phyloP scores from a whole-genome alignment of 2,329 filamentous ascomycete genomes.

The Colletotrichum sojae region DNA sequence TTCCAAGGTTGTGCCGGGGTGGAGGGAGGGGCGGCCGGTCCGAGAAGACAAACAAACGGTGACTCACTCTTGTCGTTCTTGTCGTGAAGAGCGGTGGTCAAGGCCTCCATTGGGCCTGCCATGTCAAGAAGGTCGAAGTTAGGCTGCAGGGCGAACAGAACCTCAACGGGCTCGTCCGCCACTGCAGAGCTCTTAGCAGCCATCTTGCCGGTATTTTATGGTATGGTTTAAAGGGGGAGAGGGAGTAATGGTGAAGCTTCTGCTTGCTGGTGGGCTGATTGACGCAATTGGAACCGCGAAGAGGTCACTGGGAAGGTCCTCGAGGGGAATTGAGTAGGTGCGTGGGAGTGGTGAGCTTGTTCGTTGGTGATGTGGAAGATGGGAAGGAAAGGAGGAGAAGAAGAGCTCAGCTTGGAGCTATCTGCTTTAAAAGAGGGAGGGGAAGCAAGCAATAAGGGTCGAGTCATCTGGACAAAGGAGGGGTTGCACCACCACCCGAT shows the following conservation, averaged over 20 bases:
- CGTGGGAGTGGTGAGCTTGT: constrained; percentile 39
- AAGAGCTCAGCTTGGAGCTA: constrained; percentile 28
- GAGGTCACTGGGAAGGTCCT: constrained; percentile 7
- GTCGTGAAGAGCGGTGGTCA: constrained; percentile 66
- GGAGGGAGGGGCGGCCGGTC: neutral
- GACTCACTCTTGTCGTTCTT: constrained; percentile 66
- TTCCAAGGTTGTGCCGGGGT: neutral
- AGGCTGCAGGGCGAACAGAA: constrained; percentile 72
- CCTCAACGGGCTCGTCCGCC: constrained; percentile 71
- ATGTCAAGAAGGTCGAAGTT: constrained; percentile 74
- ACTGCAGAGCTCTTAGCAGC: constrained; percentile 71
- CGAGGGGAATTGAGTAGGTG: constrained; percentile 20
- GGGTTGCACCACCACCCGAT: constrained; percentile 39
- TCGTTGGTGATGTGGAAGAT: constrained; percentile 31
- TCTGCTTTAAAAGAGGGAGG: constrained; percentile 40
- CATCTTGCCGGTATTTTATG: constrained; percentile 61
- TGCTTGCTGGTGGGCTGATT: constrained; percentile 8
- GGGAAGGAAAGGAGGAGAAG: constrained; percentile 18
- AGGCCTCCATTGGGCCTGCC: constrained; percentile 67
- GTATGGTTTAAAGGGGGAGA: constrained; percentile 23
- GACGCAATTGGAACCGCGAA: constrained; percentile 32
- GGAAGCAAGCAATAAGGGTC: constrained; percentile 44
- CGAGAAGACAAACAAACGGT: neutral
- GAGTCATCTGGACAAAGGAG: constrained; percentile 40
- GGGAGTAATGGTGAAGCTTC: constrained; percentile 22